A percentile compares a stretch with the other conserved stretches of the same genome.
phyloP scores from a whole-genome alignment of 2,329 filamentous ascomycete species.

The Exophiala viscosa region DNA sequence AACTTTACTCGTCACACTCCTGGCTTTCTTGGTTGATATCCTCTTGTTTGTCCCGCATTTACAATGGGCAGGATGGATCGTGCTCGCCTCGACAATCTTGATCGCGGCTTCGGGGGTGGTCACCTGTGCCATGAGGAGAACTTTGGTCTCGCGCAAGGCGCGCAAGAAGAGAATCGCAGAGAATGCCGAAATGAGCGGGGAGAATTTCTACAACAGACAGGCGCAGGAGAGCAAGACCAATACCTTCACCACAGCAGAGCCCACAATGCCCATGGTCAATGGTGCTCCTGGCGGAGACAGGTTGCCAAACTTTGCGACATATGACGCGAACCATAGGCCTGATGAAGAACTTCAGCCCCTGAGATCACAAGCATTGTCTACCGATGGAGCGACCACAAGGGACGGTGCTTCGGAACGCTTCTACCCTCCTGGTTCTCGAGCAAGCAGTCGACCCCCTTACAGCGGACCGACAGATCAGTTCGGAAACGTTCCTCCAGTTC shows the following conservation, averaged over 20 bases:
- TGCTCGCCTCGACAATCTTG: constrained; percentile 81
- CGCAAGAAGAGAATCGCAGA: constrained; percentile 85
- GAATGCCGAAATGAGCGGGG: constrained; percentile 95
- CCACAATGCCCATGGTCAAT: constrained; percentile 57
- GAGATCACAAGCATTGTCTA: constrained; percentile 18
- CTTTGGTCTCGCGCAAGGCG: constrained; percentile 87
- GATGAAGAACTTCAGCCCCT: constrained; percentile 24
- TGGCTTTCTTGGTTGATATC: constrained; percentile 90
- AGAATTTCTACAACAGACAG: constrained; percentile 77
- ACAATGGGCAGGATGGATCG: constrained; percentile 90
- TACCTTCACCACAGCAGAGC: constrained; percentile 52
- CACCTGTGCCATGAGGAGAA: constrained; percentile 91
- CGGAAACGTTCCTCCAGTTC: constrained; percentile 37
- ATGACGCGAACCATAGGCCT: constrained; percentile 28
- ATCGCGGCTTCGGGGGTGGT: constrained; percentile 78
- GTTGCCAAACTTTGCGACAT: constrained; percentile 47
- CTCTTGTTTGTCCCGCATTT: constrained; percentile 91
- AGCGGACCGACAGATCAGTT: constrained; percentile 35
- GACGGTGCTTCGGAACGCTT: constrained; percentile 31
- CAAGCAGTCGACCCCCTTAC: constrained; percentile 33
- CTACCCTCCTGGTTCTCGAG: constrained; percentile 30
- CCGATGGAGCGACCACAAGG: constrained; percentile 18
- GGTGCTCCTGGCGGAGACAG: constrained; percentile 53
- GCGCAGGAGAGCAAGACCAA: constrained; percentile 33
- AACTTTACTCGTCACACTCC: constrained; percentile 74